These are phyloP conservation scores for Cryptosporidium sp. DNA, from an alignment of 169 alveolate genomes.

Conservation along the genomic window DNA sequence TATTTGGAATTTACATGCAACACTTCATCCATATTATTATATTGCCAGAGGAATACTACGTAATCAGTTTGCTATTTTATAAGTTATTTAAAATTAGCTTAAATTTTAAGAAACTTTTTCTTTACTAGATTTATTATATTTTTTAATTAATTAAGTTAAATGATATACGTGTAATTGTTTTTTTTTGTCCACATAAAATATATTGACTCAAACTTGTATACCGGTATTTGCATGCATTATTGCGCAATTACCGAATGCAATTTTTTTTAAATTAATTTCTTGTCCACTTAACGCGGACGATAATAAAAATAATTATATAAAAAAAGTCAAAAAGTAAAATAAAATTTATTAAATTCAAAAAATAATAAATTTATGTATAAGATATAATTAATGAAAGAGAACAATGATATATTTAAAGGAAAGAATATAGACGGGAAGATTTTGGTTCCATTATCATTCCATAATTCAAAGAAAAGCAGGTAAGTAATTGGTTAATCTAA, in stretches of 20 bases:
- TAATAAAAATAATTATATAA: neutral
- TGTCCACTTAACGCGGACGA: conserved; percentile 37
- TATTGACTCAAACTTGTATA: neutral
- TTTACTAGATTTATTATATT: neutral
- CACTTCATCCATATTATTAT: conserved; percentile 68
- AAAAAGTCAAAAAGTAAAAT: neutral
- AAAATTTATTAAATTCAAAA: neutral
- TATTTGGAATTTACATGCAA: conserved; percentile 64
- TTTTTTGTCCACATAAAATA: neutral
- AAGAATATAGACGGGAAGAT: conserved; percentile 6
- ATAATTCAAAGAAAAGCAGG: conserved; percentile 63
- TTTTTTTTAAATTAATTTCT: neutral
- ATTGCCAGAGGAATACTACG: conserved; percentile 56
- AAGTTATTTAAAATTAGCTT: neutral
- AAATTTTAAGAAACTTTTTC: neutral
- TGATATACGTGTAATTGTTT: neutral
- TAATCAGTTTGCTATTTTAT: conserved; percentile 70
- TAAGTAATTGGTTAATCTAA: neutral
- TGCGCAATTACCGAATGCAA: neutral
- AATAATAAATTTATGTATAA: neutral
- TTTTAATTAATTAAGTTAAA: neutral
- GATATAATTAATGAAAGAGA: conserved; percentile 6
- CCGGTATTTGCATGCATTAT: conserved; percentile 39
- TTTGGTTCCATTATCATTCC: conserved; percentile 60
- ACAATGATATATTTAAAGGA: neutral